Base-by-base conservation (phyloP, 169 alveolate species). In the Plasmodium reichenowi region DNA sequence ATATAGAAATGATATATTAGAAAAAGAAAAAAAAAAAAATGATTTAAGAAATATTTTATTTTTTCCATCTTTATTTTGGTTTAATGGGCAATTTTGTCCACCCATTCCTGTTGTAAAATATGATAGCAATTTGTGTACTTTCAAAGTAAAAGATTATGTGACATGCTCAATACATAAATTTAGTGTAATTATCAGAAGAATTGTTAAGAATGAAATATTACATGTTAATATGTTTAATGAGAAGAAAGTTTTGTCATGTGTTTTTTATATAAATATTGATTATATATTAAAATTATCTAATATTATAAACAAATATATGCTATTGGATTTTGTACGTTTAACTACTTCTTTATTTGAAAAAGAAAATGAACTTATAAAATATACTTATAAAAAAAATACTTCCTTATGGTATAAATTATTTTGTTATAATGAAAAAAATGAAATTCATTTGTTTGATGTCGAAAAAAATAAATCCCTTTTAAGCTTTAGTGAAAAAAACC, bases 61-160 rank as follows among this genome's bases (percentile, higher is more conserved):
- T 50, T 83, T 83, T 68, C 91, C 91, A 12, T 83, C 91, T 17
- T 68, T 83, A 72, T 83, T 56, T 67, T 83, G 91, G 91, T 58
- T 58, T 22, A 83, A 83, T 68, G 83, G 85, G 12, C 24, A 68
- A 2, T 68, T 50, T 45, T 83, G 48, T 32, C 83, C 80, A 5
- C 76, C 76, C 9, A 54, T 83, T 10, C 91, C 91, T 24, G 22
- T 67, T 17, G 12, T 68, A 22, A 83, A 47, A 29, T 76, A 64
- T 59, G 2, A 83, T 59, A 29, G 43, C 5, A 6, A 56, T 12
- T 12, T 10, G 10, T 54, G 29, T 38, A 22, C 9, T 6, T 38
- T 52, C 29, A 54, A 38, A 13, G 17, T 83, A 47, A 56, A 43
- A 12, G 91, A 83, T 83, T 83, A 67, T 50, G 58, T 83, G 12